Base-by-base conservation (phyloP, 2,329 filamentous ascomycete species). In the Clonostachys sp. region DNA sequence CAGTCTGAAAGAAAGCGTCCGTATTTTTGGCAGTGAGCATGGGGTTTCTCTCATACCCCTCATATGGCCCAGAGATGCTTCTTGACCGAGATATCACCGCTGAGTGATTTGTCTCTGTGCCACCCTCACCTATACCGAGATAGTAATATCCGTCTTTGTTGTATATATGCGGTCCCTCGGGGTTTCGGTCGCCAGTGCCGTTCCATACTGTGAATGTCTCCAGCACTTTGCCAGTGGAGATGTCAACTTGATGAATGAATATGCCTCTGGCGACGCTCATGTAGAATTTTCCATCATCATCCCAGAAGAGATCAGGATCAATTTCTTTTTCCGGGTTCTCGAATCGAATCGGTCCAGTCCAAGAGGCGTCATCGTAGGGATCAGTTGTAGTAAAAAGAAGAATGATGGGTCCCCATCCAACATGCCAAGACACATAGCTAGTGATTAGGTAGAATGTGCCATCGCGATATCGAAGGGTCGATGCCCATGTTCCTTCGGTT, bases 81-180 rank as follows among this genome's bases (percentile, higher is more conserved):
- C 57, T 51, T 1, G 71, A 64, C 5, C 72, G 64, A 0, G 73
- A 70, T 33, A 76, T 71, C 3, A 65, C 70, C 30, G 70, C 60
- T 40, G 62, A 61, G 45, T 76, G 73, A 17, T 64, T 55, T 1
- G 55, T 58, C 36, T 58, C 62, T 3, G 74, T 77, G 2, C 75
- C 75, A 0, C 74, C 75, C 51, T 78, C 72, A 0, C 73, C 72
- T 2, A 71, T 72, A 43, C 75, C 61, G 12, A 78, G 63, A 48
- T 77, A 78, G 50, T 73, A 77, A 39, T 63, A 74, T 53, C 64
- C 30, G 54, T 65, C 33, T 24, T 65, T 68, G 50, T 67, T 69
- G 52, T 69, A 71, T 13, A 75, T 60, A 45, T 75, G 72, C 3
- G 73, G 71, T 2, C 72, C 73, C 48, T 75, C 73, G 1, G 74